Percentiles rank a stretch among this genome's conserved stretches.
Evolutionary conservation across 2,329 filamentous ascomycete species (phyloP).

Genomic region (Xylariales sp.): DNA sequence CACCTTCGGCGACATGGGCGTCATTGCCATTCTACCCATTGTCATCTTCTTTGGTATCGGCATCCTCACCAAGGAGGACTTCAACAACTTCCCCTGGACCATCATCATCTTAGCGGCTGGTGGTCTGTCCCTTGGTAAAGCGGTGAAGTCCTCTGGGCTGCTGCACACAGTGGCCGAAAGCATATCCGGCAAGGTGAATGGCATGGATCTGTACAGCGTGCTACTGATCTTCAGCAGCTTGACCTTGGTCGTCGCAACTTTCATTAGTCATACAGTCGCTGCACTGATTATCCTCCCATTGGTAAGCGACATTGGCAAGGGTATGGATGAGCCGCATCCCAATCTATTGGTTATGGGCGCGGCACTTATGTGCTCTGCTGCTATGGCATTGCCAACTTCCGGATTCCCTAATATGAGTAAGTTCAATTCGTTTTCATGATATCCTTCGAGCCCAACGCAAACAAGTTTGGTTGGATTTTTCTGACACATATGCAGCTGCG

Average conservation of each 20-base stretch:
- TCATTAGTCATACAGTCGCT: conserved; percentile 96
- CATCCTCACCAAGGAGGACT: conserved; percentile 96
- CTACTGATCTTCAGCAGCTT: conserved; percentile 78
- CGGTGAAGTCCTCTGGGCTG: conserved; percentile 88
- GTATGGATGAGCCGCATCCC: conserved; percentile 85
- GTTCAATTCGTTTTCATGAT: no score
- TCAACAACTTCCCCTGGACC: conserved; percentile 99
- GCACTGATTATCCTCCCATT: conserved; percentile 91
- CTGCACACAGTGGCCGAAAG: conserved; percentile 78
- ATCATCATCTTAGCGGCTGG: conserved; percentile 98
- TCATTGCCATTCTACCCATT: conserved; percentile 93
- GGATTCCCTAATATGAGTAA: conserved; percentile 99
- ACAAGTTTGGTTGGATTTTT: no score
- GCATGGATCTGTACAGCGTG: conserved; percentile 79
- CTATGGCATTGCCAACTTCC: conserved; percentile 91
- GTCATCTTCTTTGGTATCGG: conserved; percentile 95
- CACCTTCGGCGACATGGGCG: conserved; percentile 95
- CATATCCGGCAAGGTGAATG: conserved; percentile 70
- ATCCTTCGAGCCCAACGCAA: no score
- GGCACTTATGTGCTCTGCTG: conserved; percentile 95
- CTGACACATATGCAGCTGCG: conserved; percentile 57
- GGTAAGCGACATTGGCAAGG: conserved; percentile 76
- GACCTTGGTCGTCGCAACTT: conserved; percentile 90
- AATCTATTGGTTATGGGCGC: conserved; percentile 94
- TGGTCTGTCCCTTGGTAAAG: conserved; percentile 86